Percentiles rank a stretch among this genome's conserved stretches.
Evolutionary conservation across 495 filamentous ascomycete genomes (phyloP).

Genomic region (Tricharina praecox): DNA sequence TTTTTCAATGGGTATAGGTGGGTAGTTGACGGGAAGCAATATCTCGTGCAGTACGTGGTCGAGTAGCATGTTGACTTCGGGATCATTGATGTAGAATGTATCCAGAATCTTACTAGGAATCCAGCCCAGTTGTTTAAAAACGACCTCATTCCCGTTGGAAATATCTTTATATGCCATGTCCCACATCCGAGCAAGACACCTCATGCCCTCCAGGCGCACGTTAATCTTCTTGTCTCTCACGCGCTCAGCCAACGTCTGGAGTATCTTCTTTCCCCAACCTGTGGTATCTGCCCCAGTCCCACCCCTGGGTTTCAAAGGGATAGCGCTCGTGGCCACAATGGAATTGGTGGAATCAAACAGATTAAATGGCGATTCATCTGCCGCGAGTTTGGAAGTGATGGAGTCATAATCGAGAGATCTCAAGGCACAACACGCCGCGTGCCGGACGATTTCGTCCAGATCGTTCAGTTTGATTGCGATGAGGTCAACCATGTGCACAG

Average conservation of each 20-base stretch:
- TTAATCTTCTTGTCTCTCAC: constrained; percentile 69
- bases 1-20: constrained; percentile 54
- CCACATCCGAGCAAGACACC: constrained; percentile 69
- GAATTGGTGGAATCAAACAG: constrained; percentile 13
- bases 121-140: constrained; percentile 51
- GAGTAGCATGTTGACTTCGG: constrained; percentile 63
- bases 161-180: constrained; percentile 78
- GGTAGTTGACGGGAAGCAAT: constrained; percentile 69
- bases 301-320: constrained; percentile 33
- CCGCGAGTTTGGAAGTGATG: constrained; percentile 62
- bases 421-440: constrained; percentile 70
- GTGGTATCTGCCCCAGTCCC: constrained; percentile 27
- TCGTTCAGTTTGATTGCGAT: constrained; percentile 70
- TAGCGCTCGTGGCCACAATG: constrained; percentile 1
- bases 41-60: constrained; percentile 76
- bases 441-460: constrained; percentile 72
- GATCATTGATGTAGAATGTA: constrained; percentile 78
- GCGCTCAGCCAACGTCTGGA: constrained; percentile 68
- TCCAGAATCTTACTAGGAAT: constrained; percentile 77
- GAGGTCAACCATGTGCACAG: constrained; percentile 42
- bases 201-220: constrained; percentile 74
- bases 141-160: constrained; percentile 59
- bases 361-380: constrained; percentile 28
- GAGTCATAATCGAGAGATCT: constrained; percentile 58
- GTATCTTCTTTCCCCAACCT: constrained; percentile 30